phyloP scores from a whole-genome alignment of 345 rosid genomes.

The Salix purpurea region DNA sequence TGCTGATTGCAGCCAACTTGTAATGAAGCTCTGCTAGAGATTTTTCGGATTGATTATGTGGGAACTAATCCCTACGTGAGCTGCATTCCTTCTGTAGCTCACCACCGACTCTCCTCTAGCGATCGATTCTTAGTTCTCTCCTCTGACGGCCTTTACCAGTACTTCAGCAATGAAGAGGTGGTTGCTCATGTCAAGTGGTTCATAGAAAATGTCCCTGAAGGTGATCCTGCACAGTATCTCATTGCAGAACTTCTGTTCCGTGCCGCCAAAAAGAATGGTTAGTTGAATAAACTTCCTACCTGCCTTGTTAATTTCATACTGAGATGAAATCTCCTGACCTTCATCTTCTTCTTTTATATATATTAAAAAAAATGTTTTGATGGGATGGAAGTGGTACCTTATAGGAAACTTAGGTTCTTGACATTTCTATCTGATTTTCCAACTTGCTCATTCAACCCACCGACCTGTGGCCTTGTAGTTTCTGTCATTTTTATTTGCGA shows the following conservation, averaged over 20 bases:
- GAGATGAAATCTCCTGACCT: background rate
- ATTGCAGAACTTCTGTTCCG: slow-evolving; percentile 88
- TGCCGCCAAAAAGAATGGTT: slow-evolving; percentile 94
- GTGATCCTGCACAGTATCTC: slow-evolving; percentile 96
- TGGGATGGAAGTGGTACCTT: background rate
- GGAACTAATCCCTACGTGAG: slow-evolving; percentile 75
- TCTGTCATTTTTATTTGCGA: background rate
- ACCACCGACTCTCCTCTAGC: slow-evolving; percentile 80
- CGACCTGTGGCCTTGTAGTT: background rate
- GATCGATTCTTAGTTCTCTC: slow-evolving; percentile 87
- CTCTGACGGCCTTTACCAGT: slow-evolving; percentile 92
- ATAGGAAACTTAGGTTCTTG: background rate
- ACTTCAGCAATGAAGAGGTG: slow-evolving; percentile 92
- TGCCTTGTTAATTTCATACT: background rate
- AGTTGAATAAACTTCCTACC: slow-evolving; percentile 12
- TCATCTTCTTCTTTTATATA: background rate
- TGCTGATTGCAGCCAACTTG: slow-evolving; percentile 62
- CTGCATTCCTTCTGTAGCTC: slow-evolving; percentile 67
- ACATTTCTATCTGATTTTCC: background rate
- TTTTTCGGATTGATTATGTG: slow-evolving; percentile 64
- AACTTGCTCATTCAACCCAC: background rate
- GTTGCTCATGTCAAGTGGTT: slow-evolving; percentile 97
- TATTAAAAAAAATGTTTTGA: background rate
- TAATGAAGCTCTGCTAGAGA: slow-evolving; percentile 81
- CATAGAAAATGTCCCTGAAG: slow-evolving; percentile 93